Evolutionary conservation across 345 rosid genomes (phyloP).

Genomic region (Bruguiera sexangula): DNA sequence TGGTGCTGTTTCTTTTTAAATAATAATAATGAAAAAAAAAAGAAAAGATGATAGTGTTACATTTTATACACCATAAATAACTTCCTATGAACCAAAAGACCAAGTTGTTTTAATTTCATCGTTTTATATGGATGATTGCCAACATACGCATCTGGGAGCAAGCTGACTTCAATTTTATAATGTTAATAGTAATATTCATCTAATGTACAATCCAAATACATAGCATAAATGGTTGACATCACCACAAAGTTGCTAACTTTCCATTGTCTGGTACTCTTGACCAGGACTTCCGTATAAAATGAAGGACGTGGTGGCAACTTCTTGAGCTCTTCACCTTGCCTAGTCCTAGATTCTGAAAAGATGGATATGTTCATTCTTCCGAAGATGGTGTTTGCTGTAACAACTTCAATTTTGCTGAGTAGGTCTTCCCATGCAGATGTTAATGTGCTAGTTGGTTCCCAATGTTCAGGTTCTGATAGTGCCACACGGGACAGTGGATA

Average conservation of each 20-base stretch:
- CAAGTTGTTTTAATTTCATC: too few relatives aligned
- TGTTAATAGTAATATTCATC: neutral
- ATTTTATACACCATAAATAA: too few relatives aligned
- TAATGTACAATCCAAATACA: neutral
- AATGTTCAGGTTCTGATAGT: conserved; percentile 27
- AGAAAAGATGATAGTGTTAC: too few relatives aligned
- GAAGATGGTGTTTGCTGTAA: conserved; percentile 4
- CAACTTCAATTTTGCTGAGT: conserved; percentile 9
- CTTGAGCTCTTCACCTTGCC: neutral
- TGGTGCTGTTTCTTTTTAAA: too few relatives aligned
- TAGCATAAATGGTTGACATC: conserved; percentile 10
- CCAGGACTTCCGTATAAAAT: neutral
- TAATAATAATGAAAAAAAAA: too few relatives aligned
- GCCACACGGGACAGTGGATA: conserved; percentile 21
- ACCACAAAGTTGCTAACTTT: neutral
- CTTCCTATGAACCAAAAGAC: too few relatives aligned
- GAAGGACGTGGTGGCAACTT: neutral
- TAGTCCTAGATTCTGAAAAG: neutral
- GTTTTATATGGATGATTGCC: neutral
- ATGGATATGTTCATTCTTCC: conserved; percentile 16
- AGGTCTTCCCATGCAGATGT: conserved; percentile 26
- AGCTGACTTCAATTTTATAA: conserved; percentile 4
- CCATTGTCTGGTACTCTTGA: neutral
- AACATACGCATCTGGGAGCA: neutral
- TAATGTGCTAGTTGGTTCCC: conserved; percentile 17